Evolutionary conservation across 805 yeast species (phyloP).

Genomic region (Lipomyces yamadae): DNA sequence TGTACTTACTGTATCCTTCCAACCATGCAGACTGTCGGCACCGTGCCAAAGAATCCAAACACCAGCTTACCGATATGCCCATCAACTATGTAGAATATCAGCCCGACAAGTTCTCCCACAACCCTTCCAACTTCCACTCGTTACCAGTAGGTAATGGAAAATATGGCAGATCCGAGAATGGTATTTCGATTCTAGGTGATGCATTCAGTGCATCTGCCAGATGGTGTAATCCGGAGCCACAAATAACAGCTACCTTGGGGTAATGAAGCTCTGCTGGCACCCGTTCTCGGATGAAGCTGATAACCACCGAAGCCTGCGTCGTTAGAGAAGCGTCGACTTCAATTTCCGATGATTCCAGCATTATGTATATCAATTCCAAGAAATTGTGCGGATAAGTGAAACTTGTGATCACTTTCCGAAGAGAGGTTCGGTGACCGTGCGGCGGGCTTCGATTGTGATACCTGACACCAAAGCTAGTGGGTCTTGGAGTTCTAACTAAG

Average conservation of each 20-base stretch:
- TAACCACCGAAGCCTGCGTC: slow-evolving; percentile 17
- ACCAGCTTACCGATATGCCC: slow-evolving; percentile 88
- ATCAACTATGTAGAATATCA: slow-evolving; percentile 55
- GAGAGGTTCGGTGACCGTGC: too few relatives aligned
- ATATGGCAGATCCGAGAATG: slow-evolving; percentile 76
- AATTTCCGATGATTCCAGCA: background rate
- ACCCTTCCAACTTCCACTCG: background rate
- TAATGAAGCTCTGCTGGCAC: slow-evolving; percentile 16
- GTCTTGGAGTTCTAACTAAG: slow-evolving; percentile 25
- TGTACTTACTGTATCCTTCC: slow-evolving; percentile 73
- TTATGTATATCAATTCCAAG: background rate
- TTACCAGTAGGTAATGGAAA: slow-evolving; percentile 69
- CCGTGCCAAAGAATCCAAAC: slow-evolving; percentile 76
- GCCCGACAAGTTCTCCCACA: background rate
- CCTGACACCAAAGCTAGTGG: background rate
- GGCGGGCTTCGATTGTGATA: too few relatives aligned
- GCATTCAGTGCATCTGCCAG: slow-evolving; percentile 62
- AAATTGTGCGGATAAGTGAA: background rate
- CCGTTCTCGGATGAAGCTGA: slow-evolving; percentile 26
- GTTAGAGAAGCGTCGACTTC: slow-evolving; percentile 3
- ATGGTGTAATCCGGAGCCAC: slow-evolving; percentile 95
- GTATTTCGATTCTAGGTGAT: slow-evolving; percentile 52
- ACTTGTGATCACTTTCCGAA: background rate
- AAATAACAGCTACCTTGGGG: slow-evolving; percentile 78
- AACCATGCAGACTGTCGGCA: slow-evolving; percentile 89